These are phyloP conservation scores for Dactylonectria macrodidyma DNA, from an alignment of 2,329 filamentous ascomycete species.

Conservation along the genomic window DNA sequence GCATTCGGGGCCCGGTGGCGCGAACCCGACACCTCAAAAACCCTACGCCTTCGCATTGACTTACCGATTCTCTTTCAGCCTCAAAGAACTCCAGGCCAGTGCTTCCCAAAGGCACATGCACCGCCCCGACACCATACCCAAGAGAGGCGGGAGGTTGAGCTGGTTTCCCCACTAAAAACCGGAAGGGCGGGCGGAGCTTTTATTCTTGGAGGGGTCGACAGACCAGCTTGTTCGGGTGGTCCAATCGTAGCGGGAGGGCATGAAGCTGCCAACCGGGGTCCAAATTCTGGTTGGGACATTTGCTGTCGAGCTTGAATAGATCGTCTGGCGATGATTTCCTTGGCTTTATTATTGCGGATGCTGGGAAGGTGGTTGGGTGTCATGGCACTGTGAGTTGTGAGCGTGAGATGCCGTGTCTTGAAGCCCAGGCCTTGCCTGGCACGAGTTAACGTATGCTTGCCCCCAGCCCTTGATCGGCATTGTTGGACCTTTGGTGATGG, in stretches of 20 bases:
- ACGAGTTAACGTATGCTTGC: not conserved
- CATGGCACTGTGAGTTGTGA: not conserved
- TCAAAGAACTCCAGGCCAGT: not conserved
- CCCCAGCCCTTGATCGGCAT: not conserved
- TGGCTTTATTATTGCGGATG: not conserved
- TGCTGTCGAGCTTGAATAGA: not conserved
- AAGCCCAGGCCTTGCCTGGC: not conserved
- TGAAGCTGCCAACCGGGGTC: not conserved
- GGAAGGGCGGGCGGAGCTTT: constrained; percentile 4
- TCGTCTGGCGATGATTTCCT: not conserved
- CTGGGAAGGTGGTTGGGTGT: not conserved
- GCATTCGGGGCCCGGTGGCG: not conserved
- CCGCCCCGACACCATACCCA: not conserved
- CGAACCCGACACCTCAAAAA: not conserved
- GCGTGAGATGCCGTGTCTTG: too few species aligned
- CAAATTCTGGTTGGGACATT: not conserved
- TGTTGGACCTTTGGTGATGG: not conserved
- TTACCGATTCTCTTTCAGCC: not conserved
- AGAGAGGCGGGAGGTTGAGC: not conserved
- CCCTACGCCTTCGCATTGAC: not conserved
- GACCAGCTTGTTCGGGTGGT: not conserved
- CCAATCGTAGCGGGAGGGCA: constrained; percentile 18
- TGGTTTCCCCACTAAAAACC: not conserved
- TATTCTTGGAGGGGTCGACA: not conserved
- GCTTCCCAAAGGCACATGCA: constrained; percentile 1